Conservation (phyloP, 169 alveolate genomes). For the Besnoitia besnoiti region DNA sequence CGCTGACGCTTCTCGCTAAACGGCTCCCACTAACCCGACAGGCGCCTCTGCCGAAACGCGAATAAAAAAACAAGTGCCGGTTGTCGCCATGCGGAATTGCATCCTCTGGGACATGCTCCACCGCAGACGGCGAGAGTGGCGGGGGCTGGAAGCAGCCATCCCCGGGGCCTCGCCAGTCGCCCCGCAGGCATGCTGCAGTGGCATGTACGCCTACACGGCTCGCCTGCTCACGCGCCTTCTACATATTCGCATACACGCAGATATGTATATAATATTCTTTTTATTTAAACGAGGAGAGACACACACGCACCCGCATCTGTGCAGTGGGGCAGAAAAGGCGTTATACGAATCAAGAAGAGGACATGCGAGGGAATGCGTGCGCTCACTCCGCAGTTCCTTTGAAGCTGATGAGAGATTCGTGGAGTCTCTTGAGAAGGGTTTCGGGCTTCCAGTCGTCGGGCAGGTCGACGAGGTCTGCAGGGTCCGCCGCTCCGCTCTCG, state of each 20-base stretch:
- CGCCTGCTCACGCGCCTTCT: too few relatives aligned
- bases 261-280: neutral
- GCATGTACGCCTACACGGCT: too few relatives aligned
- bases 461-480: neutral
- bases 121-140: neutral
- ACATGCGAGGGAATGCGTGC: too few relatives aligned
- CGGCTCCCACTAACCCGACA: too few relatives aligned
- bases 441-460: constrained; percentile 31
- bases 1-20: too few relatives aligned
- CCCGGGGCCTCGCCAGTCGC: neutral
- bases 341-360: too few relatives aligned
- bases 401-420: neutral
- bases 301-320: neutral
- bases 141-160: neutral
- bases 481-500: neutral
- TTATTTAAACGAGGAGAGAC: too few relatives aligned
- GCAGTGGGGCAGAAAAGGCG: neutral
- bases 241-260: neutral
- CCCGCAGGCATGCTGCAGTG: neutral
- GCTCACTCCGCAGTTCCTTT: neutral
- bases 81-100: neutral
- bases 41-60: too few relatives aligned
- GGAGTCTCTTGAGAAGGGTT: neutral
- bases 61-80: neutral
- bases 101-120: neutral